Conservation (phyloP, 768 basidiomycete species). For the Mycena leptocephala region DNA sequence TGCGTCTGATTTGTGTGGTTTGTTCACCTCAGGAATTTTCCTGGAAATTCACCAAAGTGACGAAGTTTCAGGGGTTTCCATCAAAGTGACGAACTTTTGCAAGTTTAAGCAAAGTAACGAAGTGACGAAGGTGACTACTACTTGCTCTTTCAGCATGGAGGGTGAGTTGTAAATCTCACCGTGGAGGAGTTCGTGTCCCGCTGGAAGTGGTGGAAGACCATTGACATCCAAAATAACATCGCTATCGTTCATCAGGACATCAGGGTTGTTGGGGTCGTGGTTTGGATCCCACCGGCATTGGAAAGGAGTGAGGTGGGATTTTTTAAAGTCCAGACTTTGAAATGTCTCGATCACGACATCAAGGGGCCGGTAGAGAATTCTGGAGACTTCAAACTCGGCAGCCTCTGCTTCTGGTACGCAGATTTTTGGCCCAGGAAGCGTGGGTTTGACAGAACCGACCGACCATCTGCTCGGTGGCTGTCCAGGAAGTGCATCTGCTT, state of each 20-base stretch:
- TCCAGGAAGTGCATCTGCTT: too few species aligned
- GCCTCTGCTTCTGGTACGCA: slow-evolving; percentile 43
- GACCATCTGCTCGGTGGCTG: slow-evolving; percentile 38
- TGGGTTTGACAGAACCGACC: slow-evolving; percentile 38
- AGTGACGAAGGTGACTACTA: too few species aligned
- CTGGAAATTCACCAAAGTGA: too few species aligned
- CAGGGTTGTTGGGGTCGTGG: slow-evolving; percentile 8
- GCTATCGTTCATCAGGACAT: neutral
- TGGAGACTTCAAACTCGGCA: slow-evolving; percentile 46
- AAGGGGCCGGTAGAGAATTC: slow-evolving; percentile 48
- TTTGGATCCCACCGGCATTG: slow-evolving; percentile 33
- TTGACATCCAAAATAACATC: neutral
- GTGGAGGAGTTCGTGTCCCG: slow-evolving; percentile 13
- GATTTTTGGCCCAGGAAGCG: slow-evolving; percentile 37
- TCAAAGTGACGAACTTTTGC: too few species aligned
- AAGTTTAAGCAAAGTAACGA: too few species aligned
- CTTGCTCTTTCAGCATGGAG: slow-evolving; percentile 36
- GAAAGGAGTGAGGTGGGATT: slow-evolving; percentile 37
- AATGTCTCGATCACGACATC: slow-evolving; percentile 41
- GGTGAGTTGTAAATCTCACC: slow-evolving; percentile 37
- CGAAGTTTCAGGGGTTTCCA: too few species aligned
- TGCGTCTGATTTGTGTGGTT: too few species aligned
- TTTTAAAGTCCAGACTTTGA: slow-evolving; percentile 20
- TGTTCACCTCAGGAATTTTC: too few species aligned
- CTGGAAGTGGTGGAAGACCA: neutral